These are phyloP conservation scores for Pythium aristosporum DNA, from an alignment of 352 stramenopile genomes.

Conservation along the genomic window DNA sequence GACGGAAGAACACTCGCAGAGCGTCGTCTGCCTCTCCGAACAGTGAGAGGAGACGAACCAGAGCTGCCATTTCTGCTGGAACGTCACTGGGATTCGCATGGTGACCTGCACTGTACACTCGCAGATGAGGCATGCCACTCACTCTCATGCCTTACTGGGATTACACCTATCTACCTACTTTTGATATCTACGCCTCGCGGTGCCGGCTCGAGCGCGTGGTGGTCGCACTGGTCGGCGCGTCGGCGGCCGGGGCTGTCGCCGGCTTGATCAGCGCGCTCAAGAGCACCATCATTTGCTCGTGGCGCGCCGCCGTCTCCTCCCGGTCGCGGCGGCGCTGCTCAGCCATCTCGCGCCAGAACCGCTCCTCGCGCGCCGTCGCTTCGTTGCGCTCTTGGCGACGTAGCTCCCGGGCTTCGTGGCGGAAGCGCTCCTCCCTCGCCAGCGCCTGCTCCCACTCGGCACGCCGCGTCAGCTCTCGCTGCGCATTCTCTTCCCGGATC, in stretches of 20 bases:
- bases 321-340: constrained; percentile 17
- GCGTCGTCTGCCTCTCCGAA: no score
- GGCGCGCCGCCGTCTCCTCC: constrained; percentile 8
- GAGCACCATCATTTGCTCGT: constrained; percentile 19
- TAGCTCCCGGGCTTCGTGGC: constrained; percentile 6
- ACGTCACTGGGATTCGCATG: no score
- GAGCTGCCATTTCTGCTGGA: no score
- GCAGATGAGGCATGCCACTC: no score
- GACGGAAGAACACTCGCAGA: no score
- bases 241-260: not conserved
- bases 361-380: constrained; percentile 8
- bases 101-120: no score
- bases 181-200: no score
- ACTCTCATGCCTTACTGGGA: no score
- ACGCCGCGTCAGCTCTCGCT: constrained; percentile 2
- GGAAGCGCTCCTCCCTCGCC: constrained; percentile 5
- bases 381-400: constrained; percentile 13
- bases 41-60: no score
- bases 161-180: no score
- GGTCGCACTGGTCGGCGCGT: not conserved
- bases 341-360: constrained; percentile 16
- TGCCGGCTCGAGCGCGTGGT: not conserved
- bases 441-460: constrained; percentile 6
- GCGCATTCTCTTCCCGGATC: constrained; percentile 18
- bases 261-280: constrained; percentile 12